Base-by-base conservation (phyloP, 1,284 basidiomycete species). In the Ceratobasidium sp. region DNA sequence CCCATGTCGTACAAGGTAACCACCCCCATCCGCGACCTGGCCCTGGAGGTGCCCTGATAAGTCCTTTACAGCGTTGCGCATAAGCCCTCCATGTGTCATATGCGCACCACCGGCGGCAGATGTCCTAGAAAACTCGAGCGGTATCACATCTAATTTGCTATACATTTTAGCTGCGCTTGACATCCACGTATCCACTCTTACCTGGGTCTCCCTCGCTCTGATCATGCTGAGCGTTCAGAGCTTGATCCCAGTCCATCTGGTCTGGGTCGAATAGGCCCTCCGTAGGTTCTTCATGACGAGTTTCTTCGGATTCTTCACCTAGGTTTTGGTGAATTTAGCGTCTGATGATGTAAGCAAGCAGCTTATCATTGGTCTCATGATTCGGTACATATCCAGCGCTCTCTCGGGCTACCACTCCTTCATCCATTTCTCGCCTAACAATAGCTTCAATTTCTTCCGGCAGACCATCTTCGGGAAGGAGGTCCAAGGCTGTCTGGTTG, bases 381-480 rank as follows among this genome's bases (percentile, higher is more conserved):
- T 30, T 30, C 2, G 59, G 78, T 20, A 74, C 35, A 54, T 79
- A 78, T 27, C 30, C 27, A 2, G 55, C 70, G 3, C 38, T 38
- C 78, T 80, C 79, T 3, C 6, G 10, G 18, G 60, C 46, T 1
- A 67, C 68, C 3, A 62, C 54, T 18, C 14, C n/a, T 6, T 14
- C 60, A 50, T 76, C 66, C 0, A 18, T 23, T 16, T 77, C 68
- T 0, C 48, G 48, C 1, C 62, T 68, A 3, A 79, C 3, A 2
- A 16, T 59, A 12, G 55, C 57, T 12, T 73, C 20, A 30, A 79
- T 75, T 54, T 80, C 78, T 10, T 33, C 14, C 1, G 78, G 79
- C 6, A 80, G 44, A 14, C 77, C 78, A 64, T 79, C 79, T n/a
- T 77, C 75, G 7, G 78, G 79, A 14, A 80, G 41, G 2, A 62